These are phyloP conservation scores for Cryptosporidium canis DNA, from an alignment of 169 alveolate species.

Conservation along the genomic window DNA sequence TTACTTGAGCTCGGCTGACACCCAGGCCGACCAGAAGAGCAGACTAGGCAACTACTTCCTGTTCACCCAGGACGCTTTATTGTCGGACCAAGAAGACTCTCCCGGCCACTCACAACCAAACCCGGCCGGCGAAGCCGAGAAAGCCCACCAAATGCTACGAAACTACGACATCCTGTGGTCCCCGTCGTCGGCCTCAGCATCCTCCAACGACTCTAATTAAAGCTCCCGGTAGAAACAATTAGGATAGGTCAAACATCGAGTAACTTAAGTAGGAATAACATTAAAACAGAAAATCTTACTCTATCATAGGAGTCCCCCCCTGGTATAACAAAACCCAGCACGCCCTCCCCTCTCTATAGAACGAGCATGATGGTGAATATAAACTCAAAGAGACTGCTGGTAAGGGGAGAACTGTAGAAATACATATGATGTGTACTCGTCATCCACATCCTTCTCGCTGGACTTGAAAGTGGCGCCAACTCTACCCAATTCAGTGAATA, in stretches of 20 bases:
- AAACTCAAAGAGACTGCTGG: constrained; percentile 33
- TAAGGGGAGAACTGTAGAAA: constrained; percentile 59
- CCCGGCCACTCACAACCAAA: too few relatives aligned
- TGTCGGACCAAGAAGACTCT: neutral
- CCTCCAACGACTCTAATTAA: neutral
- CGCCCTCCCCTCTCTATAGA: neutral
- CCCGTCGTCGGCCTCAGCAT: constrained; percentile 52
- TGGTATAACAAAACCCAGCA: neutral
- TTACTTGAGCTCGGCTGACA: neutral
- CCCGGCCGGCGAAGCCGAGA: neutral
- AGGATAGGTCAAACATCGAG: neutral
- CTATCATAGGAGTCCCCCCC: neutral
- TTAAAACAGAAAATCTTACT: neutral
- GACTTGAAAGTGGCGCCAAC: constrained; percentile 57
- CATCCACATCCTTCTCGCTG: constrained; percentile 60
- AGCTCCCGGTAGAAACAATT: neutral
- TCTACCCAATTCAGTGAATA: constrained; percentile 74
- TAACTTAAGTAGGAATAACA: neutral
- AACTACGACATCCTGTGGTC: constrained; percentile 68
- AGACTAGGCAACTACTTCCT: constrained; percentile 10
- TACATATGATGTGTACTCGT: constrained; percentile 69
- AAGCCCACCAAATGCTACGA: neutral
- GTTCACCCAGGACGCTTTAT: neutral
- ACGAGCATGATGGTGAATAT: neutral
- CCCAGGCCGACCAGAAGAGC: neutral